A percentile compares a stretch with the other conserved stretches of the same genome.
Conservation (phyloP, 2,329 filamentous ascomycete genomes). For the Neofusicoccum cordaticola region DNA sequence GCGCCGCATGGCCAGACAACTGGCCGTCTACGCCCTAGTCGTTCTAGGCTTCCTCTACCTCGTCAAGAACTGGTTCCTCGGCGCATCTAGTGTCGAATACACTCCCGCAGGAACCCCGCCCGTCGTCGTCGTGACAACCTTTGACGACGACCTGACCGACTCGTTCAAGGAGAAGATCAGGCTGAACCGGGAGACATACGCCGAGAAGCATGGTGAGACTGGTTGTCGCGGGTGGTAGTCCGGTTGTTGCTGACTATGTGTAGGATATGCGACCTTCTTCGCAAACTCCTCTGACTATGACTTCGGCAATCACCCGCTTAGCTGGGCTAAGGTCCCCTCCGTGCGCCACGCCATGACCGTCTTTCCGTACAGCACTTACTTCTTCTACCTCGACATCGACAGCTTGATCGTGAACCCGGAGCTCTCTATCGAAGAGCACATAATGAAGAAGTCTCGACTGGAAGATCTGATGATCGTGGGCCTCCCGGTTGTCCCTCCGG, state of each 20-base stretch:
- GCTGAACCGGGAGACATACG: constrained; percentile 82
- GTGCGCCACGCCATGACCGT: constrained; percentile 83
- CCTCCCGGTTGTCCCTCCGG: constrained; percentile 82
- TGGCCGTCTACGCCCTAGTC: constrained; percentile 53
- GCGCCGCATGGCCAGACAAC: constrained; percentile 60
- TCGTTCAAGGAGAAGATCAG: constrained; percentile 71
- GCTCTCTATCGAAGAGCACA: constrained; percentile 64
- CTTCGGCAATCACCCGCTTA: constrained; percentile 54
- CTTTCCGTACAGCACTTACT: constrained; percentile 71
- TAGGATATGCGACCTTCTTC: constrained; percentile 86
- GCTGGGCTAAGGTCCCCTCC: constrained; percentile 79
- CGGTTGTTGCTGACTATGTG: background rate
- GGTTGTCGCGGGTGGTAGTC: background rate
- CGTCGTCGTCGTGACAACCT: constrained; percentile 78
- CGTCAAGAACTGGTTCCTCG: constrained; percentile 44
- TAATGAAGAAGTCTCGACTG: constrained; percentile 66
- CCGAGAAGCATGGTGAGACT: constrained; percentile 73
- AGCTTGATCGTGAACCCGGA: constrained; percentile 84
- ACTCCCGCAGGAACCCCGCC: constrained; percentile 32
- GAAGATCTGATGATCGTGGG: constrained; percentile 81
- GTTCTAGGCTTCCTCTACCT: constrained; percentile 62
- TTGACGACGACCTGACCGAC: constrained; percentile 67
- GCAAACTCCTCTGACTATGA: constrained; percentile 74
- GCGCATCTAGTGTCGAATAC: background rate
- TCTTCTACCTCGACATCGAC: constrained; percentile 86